These are phyloP conservation scores for Fusarium acutatum DNA, from an alignment of 2,329 filamentous ascomycete genomes.

Conservation along the genomic window DNA sequence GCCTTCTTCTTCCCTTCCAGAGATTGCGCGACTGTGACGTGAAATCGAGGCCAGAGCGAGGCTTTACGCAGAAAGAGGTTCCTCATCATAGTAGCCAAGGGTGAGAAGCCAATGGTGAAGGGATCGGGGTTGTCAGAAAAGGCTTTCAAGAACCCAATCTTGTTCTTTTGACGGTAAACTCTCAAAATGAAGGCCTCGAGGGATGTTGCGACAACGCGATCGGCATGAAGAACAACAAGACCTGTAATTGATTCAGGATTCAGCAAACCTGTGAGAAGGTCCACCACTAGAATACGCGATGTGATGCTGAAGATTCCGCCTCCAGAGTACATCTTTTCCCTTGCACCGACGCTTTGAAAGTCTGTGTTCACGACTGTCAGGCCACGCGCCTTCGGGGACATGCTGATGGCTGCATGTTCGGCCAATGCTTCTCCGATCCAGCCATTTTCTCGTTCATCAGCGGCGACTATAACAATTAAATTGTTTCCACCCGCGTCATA, in stretches of 20 bases:
- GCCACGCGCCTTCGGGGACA: conserved; percentile 81
- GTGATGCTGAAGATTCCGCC: conserved; percentile 97
- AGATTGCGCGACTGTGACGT: conserved; percentile 87
- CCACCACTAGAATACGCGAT: conserved; percentile 92
- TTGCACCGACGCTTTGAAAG: conserved; percentile 82
- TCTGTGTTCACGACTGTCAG: conserved; percentile 95
- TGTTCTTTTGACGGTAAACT: conserved; percentile 95
- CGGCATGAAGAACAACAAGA: conserved; percentile 86
- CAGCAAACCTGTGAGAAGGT: conserved; percentile 85
- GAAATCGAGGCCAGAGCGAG: conserved; percentile 92
- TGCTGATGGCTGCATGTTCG: conserved; percentile 92
- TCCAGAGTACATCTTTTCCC: conserved; percentile 89
- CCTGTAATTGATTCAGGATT: conserved; percentile 88
- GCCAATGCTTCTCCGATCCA: conserved; percentile 97
- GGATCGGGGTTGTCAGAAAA: conserved; percentile 95
- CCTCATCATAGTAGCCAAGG: conserved; percentile 87
- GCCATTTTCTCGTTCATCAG: conserved; percentile 91
- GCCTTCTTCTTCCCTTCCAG: conserved; percentile 93
- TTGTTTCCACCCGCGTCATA: conserved; percentile 97
- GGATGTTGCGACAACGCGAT: conserved; percentile 85
- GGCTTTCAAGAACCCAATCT: conserved; percentile 91
- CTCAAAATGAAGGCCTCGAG: conserved; percentile 94
- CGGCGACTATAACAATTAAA: conserved; percentile 86
- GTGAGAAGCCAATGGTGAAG: conserved; percentile 87
- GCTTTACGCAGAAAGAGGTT: conserved; percentile 88